Base-by-base conservation (phyloP, 106 monocot genomes). In the Acanthochlamys bracteata region DNA sequence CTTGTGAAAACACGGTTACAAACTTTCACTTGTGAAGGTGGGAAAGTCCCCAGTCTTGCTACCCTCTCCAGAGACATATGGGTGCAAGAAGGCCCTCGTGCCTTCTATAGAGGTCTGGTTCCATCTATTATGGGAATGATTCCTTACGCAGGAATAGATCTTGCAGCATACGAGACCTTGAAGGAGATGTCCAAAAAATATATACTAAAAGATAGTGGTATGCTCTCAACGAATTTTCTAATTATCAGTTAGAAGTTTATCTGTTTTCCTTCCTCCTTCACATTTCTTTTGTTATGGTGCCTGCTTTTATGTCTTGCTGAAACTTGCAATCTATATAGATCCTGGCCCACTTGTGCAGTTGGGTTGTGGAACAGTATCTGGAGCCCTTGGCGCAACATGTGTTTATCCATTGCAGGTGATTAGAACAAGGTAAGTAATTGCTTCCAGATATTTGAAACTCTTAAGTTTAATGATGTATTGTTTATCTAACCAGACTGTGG, bases 361-460 rank as follows among this genome's bases (percentile, higher is more conserved):
- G 63, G 95, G 90, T 45, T 96, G 95, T 76, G 95, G 90, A 64
- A 96, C 90, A 13, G 68, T 96, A 57, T 96, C 95, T 11, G 95
- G 95, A 67, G 83, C 87, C 71, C 77, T 96, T 42, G 90, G 90
- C 41, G 90, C 95, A 52, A 84, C 82, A 66, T 96, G 90, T 71
- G 95, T 96, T 69, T 96, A 96, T 76, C 90, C 95, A 20, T 78
- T 96, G 74, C 95, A 96, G 75, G 87, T 96, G 60, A 87, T 90
- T 46, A 82, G 95, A 74, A 96, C 95, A 73, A 90, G 95, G 95
- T 88, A 77, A 40, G 39, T 43, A 8, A 43, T 43, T 43, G 13
- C 13, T 43, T 43, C 43, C 13, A 43, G 43, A 8, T 8, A 43
- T 7, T 43, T 43, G 43, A 43, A 43, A n/a, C n/a, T n/a, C n/a